Percentiles rank a stretch among this genome's conserved stretches.
These are phyloP conservation scores for Hymenoscyphus albidus DNA, from an alignment of 2,329 filamentous ascomycete species.

Conservation along the genomic window DNA sequence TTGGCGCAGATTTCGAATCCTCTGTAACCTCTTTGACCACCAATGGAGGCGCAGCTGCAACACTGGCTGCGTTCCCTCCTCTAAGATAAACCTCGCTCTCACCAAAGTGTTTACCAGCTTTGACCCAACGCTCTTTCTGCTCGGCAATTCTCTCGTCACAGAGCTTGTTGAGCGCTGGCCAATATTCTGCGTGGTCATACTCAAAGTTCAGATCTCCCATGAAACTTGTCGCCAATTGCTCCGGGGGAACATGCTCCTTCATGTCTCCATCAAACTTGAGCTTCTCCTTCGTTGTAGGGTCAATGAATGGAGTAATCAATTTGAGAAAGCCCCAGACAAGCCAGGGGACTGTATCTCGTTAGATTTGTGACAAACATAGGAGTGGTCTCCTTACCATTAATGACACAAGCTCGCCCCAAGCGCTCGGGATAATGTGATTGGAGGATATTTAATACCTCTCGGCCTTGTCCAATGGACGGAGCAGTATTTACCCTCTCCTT, in stretches of 20 bases:
- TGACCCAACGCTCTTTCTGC: slow-evolving; percentile 68
- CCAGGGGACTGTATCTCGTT: slow-evolving; percentile 66
- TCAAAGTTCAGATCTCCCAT: slow-evolving; percentile 82
- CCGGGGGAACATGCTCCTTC: slow-evolving; percentile 70
- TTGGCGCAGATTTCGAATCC: neutral
- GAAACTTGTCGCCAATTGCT: slow-evolving; percentile 74
- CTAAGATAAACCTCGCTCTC: slow-evolving; percentile 86
- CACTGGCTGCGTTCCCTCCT: slow-evolving; percentile 44
- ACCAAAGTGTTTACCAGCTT: slow-evolving; percentile 75
- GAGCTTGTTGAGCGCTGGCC: slow-evolving; percentile 76
- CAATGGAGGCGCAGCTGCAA: slow-evolving; percentile 12
- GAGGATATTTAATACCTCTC: slow-evolving; percentile 83
- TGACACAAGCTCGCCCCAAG: slow-evolving; percentile 81
- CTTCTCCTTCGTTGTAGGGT: slow-evolving; percentile 88
- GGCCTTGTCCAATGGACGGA: slow-evolving; percentile 70
- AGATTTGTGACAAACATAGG: slow-evolving; percentile 11
- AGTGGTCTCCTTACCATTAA: slow-evolving; percentile 62
- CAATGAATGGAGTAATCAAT: slow-evolving; percentile 92
- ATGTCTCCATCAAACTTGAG: slow-evolving; percentile 97
- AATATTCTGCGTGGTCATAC: slow-evolving; percentile 86
- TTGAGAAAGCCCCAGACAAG: slow-evolving; percentile 94
- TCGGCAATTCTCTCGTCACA: slow-evolving; percentile 62
- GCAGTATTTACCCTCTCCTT: slow-evolving; percentile 68
- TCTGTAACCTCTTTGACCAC: neutral
- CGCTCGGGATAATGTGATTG: slow-evolving; percentile 96